Evolutionary conservation across 1,139 yeast genomes (phyloP).

Genomic region (Saccharomyces pastorianus): DNA sequence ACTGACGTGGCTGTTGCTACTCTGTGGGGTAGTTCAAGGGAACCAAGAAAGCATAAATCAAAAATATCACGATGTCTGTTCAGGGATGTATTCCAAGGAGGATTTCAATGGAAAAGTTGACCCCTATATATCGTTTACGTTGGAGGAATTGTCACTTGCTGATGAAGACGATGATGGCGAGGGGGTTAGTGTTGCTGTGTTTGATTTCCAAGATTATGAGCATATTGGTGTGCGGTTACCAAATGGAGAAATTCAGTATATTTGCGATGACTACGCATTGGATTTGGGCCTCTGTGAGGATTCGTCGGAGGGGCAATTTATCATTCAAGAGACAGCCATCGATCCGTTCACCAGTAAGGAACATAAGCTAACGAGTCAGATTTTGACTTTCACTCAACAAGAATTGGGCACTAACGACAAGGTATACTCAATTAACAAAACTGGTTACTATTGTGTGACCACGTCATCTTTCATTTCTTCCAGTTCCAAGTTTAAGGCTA

Average conservation of each 20-base stretch:
- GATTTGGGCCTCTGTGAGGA: constrained; percentile 44
- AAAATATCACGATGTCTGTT: constrained; percentile 41
- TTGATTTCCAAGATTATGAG: constrained; percentile 70
- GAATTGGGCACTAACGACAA: constrained; percentile 51
- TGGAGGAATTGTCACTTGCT: constrained; percentile 35
- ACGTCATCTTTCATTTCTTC: constrained; percentile 38
- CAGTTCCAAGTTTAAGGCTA: constrained; percentile 45
- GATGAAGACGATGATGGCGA: constrained; percentile 32
- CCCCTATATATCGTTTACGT: constrained; percentile 49
- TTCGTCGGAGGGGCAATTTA: constrained; percentile 50
- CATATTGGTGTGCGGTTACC: constrained; percentile 45
- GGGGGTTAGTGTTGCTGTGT: constrained; percentile 57
- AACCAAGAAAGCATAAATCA: neutral
- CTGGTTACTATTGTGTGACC: constrained; percentile 87
- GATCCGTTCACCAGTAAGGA: constrained; percentile 34
- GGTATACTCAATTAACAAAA: constrained; percentile 53
- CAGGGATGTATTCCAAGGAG: constrained; percentile 76
- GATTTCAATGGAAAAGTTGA: constrained; percentile 65
- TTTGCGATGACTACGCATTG: constrained; percentile 66
- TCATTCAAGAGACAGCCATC: constrained; percentile 35
- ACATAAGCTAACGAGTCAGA: constrained; percentile 37
- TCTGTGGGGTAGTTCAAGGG: neutral
- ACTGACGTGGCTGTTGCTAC: neutral
- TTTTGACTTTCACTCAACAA: constrained; percentile 46
- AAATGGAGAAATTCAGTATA: constrained; percentile 41